Evolutionary conservation across 2,329 filamentous ascomycete genomes (phyloP).

Genomic region (Zasmidium cellare): DNA sequence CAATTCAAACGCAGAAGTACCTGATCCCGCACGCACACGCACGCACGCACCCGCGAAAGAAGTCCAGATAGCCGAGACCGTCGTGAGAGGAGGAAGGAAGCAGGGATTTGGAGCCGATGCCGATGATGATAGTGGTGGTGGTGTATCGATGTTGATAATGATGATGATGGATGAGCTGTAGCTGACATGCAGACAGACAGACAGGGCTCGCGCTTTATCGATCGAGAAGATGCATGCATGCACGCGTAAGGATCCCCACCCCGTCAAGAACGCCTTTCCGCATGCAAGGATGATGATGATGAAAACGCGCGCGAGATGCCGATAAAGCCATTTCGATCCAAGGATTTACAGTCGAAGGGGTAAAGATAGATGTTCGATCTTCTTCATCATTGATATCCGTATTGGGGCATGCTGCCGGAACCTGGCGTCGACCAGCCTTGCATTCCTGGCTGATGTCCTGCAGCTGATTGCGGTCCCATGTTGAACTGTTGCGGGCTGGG

Average conservation of each 20-base stretch:
- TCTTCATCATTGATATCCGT: slow-evolving; percentile 22
- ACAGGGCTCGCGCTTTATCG: background rate
- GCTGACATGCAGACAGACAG: background rate
- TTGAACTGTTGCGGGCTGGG: slow-evolving; percentile 45
- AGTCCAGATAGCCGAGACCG: background rate
- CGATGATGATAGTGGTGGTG: background rate
- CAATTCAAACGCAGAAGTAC: background rate
- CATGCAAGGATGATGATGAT: background rate
- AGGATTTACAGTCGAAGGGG: background rate
- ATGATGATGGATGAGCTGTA: background rate
- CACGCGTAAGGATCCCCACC: background rate
- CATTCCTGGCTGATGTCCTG: slow-evolving; percentile 53
- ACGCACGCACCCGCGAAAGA: background rate
- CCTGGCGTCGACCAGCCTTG: slow-evolving; percentile 51
- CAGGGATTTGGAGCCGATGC: background rate
- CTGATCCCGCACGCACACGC: background rate
- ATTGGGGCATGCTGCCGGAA: slow-evolving; percentile 40
- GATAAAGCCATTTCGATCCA: background rate
- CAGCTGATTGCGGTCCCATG: slow-evolving; percentile 34
- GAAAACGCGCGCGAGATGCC: background rate
- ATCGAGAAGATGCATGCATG: background rate
- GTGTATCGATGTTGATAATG: background rate
- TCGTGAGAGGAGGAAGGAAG: background rate
- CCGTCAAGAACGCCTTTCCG: background rate
- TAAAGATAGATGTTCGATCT: background rate